Conservation (phyloP, 2,329 filamentous ascomycete species). For the Anisogramma anomala region DNA sequence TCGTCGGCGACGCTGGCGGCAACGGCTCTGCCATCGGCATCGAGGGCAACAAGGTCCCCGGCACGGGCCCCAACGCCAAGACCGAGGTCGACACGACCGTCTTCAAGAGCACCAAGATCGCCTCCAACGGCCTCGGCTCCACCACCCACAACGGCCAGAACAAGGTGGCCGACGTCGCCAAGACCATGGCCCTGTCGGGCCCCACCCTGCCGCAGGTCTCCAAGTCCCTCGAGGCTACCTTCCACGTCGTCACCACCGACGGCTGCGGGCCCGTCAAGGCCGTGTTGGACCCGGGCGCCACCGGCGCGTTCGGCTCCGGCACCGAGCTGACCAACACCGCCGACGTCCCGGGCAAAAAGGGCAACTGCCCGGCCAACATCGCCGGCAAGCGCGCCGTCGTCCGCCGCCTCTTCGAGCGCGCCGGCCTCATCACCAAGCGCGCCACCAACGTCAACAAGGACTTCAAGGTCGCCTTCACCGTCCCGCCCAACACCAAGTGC, state of each 20-base stretch:
- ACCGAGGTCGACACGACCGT: constrained; percentile 14
- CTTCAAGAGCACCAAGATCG: constrained; percentile 13
- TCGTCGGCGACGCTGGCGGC: constrained; percentile 27
- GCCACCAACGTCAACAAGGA: constrained; percentile 16
- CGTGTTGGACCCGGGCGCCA: constrained; percentile 16
- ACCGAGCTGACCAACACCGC: constrained; percentile 13
- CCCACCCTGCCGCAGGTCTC: constrained; percentile 17
- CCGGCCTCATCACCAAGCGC: constrained; percentile 15
- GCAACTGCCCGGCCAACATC: constrained; percentile 13
- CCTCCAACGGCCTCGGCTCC: constrained; percentile 15
- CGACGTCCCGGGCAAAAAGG: constrained; percentile 13
- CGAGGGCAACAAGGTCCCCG: constrained; percentile 29
- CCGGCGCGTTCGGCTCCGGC: constrained; percentile 15
- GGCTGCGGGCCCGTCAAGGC: constrained; percentile 16
- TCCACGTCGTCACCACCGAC: constrained; percentile 17
- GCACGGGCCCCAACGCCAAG: constrained; percentile 26
- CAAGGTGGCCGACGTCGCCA: constrained; percentile 5
- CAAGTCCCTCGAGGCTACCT: constrained; percentile 15
- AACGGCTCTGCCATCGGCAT: constrained; percentile 33
- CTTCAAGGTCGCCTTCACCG: constrained; percentile 22
- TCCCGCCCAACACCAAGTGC: constrained; percentile 24
- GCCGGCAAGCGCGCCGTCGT: constrained; percentile 9
- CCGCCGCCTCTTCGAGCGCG: constrained; percentile 11
- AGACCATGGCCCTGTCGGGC: constrained; percentile 16
- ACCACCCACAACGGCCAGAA: constrained; percentile 16